Conservation (phyloP, 805 yeast species). For the Sungouiozyma ichnusensis region DNA sequence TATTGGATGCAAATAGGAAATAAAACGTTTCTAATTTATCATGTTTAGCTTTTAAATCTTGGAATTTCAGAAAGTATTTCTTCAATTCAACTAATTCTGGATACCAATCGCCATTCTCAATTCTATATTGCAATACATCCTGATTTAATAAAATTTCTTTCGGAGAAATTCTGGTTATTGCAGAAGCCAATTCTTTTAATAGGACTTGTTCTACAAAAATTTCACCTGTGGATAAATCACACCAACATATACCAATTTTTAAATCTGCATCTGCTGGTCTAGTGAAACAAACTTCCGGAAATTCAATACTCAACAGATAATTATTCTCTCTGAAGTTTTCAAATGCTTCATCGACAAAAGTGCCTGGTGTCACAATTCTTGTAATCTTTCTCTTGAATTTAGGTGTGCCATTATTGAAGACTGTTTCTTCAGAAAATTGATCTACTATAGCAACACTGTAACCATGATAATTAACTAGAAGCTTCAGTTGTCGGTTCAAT, state of each 20-base stretch:
- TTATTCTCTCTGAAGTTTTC: slow-evolving; percentile 64
- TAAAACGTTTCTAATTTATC: slow-evolving; percentile 31
- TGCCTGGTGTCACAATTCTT: slow-evolving; percentile 85
- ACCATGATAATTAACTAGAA: slow-evolving; percentile 59
- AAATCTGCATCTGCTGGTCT: slow-evolving; percentile 29
- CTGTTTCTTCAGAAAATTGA: slow-evolving; percentile 35
- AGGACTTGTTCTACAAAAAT: slow-evolving; percentile 58
- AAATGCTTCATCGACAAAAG: slow-evolving; percentile 77
- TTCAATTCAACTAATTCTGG: slow-evolving; percentile 48
- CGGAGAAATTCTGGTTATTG: slow-evolving; percentile 70
- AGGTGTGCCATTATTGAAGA: slow-evolving; percentile 27
- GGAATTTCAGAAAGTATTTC: slow-evolving; percentile 49
- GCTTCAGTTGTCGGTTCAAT: slow-evolving; percentile 60
- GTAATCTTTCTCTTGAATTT: slow-evolving; percentile 58
- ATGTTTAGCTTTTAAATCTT: slow-evolving; percentile 33
- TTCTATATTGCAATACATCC: slow-evolving; percentile 30
- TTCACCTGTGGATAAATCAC: slow-evolving; percentile 78
- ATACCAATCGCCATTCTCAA: slow-evolving; percentile 43
- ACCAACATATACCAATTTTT: slow-evolving; percentile 73
- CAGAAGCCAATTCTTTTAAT: slow-evolving; percentile 51
- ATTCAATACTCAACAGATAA: slow-evolving; percentile 52
- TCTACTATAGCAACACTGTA: slow-evolving; percentile 77
- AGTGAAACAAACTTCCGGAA: slow-evolving; percentile 41
- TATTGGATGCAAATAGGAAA: slow-evolving; percentile 29
- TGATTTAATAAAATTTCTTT: slow-evolving; percentile 61